Conservation (phyloP, 257 asterid species). For the Scutellaria galericulata region DNA sequence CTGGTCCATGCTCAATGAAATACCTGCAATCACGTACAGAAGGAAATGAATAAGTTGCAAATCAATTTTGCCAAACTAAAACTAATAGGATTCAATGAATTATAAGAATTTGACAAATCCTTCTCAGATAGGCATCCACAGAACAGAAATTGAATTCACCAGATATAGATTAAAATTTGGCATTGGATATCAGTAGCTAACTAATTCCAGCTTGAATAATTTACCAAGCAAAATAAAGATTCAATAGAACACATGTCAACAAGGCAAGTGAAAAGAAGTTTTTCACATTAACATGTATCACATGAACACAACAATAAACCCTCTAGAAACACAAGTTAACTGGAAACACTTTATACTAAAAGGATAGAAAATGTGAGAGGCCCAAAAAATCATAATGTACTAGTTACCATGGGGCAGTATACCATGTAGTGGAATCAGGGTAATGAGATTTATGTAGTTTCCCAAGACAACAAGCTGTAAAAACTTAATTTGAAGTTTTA, state of each 20-base stretch:
- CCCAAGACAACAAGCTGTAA: no score
- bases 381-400: no score
- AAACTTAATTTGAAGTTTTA: no score
- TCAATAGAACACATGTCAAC: neutral
- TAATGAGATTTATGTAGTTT: no score
- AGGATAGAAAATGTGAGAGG: no score
- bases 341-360: neutral
- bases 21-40: conserved; percentile 52
- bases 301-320: conserved; percentile 11
- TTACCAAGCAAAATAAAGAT: neutral
- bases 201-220: neutral
- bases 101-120: neutral
- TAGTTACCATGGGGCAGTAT: no score
- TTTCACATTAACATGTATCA: neutral
- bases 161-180: neutral
- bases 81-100: neutral
- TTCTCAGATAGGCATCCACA: neutral
- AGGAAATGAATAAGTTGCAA: neutral
- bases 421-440: no score
- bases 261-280: neutral
- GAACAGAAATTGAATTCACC: neutral
- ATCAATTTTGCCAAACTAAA: neutral
- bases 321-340: neutral
- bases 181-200: no score
- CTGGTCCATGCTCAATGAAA: conserved; percentile 80